Base-by-base conservation (phyloP, 1,284 basidiomycete species). In the Pholiota adiposa region DNA sequence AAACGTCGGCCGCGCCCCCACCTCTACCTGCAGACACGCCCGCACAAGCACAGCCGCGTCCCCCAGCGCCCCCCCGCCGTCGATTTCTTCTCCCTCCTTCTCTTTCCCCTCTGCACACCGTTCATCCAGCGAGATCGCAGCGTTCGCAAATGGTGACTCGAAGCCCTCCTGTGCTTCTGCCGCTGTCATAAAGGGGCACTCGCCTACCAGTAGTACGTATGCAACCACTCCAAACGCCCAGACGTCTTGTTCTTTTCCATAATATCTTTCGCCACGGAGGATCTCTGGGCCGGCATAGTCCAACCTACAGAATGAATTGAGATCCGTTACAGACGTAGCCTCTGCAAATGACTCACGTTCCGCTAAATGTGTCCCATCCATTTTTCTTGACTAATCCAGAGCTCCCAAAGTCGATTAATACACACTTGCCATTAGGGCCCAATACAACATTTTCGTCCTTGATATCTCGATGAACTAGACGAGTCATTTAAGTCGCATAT, bases 221-320 rank as follows among this genome's bases (percentile, higher is more conserved):
- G 90, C 94, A 16, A 99, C 94, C 11, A 98, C 96, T n/a, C 97
- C 97, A 59, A 97, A 92, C 0, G 97, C 97, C 97, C 97, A 99
- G 0, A 99, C 90, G 68, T 99, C 97, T 76, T 98, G 96, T 72
- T 97, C 95, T 73, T 96, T 97, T 43, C 97, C 97, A 57, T 90
- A 84, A 73, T 99, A 99, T 61, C 93, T 87, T 71, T 97, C 95
- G 9, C 97, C 97, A 19, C 94, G 89, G 52, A 99, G 77, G 60
- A 99, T 98, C 76, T 99, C 97, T 38, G 97, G 97, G 1, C 94
- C 95, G 29, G 97, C 97, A 70, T 98, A 99, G 75, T 96, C 94
- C 67, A 96, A 79, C n/a, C 94, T 96, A 60, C 67, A 29, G 65
- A 61, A 51, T 55, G 56, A 58, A 48, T 36, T 49, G 19, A 56